Evolutionary conservation across 225 moss, liverwort and hornwort species (phyloP).

Genomic region (Anthoceros angustus): DNA sequence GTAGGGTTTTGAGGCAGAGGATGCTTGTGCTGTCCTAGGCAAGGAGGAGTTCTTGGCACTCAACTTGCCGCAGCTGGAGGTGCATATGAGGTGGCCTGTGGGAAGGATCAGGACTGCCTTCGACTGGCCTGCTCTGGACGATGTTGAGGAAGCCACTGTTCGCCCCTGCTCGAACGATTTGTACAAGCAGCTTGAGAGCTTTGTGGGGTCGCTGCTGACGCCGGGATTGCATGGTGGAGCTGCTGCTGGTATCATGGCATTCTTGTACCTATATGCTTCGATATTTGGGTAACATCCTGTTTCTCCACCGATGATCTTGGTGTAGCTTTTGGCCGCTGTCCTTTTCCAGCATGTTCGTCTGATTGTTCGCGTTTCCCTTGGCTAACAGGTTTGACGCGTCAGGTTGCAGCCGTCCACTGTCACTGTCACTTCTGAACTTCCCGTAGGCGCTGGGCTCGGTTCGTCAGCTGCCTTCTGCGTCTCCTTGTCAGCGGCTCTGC

Average conservation of each 20-base stretch:
- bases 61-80: constrained; percentile 51
- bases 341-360: no score
- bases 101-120: constrained; percentile 26
- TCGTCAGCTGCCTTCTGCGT: constrained; percentile 98
- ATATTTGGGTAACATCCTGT: constrained; percentile 50
- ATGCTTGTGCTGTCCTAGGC: constrained; percentile 22
- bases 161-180: constrained; percentile 21
- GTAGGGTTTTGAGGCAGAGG: background rate
- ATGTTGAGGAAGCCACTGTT: constrained; percentile 13
- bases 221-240: constrained; percentile 30
- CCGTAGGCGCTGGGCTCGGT: constrained; percentile 87
- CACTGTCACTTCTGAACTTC: constrained; percentile 68
- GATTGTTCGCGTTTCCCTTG: background rate
- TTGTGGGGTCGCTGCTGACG: constrained; percentile 41
- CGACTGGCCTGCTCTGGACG: constrained; percentile 11
- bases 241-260: constrained; percentile 49
- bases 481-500: constrained; percentile 56
- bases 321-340: background rate
- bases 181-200: constrained; percentile 29
- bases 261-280: constrained; percentile 62
- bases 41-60: constrained; percentile 27
- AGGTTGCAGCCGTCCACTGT: constrained; percentile 79
- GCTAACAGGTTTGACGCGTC: constrained; percentile 58
- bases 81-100: constrained; percentile 43
- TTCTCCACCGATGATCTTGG: constrained; percentile 10